Evolutionary conservation across 495 filamentous ascomycete species (phyloP), one percentile per base, ranked within the genome.

Genomic region (Aspergillus panamensis): DNA sequence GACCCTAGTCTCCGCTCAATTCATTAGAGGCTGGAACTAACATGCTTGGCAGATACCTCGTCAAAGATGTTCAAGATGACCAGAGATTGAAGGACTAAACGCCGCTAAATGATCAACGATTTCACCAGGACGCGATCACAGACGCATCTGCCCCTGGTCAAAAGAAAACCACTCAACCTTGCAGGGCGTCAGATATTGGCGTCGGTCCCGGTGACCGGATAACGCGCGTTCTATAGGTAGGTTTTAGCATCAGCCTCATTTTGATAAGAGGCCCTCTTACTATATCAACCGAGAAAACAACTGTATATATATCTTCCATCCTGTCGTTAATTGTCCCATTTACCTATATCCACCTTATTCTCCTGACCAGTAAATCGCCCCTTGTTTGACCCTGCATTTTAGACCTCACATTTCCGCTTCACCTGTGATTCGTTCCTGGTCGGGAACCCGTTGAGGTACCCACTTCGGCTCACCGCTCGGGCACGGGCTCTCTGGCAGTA

Each of bases 41-140:
- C 43, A 57, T 20, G 12, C 9, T 33, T 31, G 47, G 16, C 48
- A 94, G 90, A 62, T 94, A 91, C 71, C 76, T 94, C 48, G 76
- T 91, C 56, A 89, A 82, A 63, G 90, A 94, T 66, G 80, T 87
- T 12, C 84, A 88, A 66, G 86, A 93, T 58, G 88, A 92, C 60
- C 69, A 79, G 52, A 70, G 80, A 60, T 63, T 77, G 39, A 82
- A 82, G 51, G 77, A 76, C 45, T 82, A 63, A 74, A 29, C 30
- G 43, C 37, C 45, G 32, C 3, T 30, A 51, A 31, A 6, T 16
- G 48, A 31, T 35, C 21, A 16, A 39, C 32, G 25, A 21, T 14
- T 31, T 16, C 14, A n/a, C 35, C 14, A 13, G 21, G 9, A 40
- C 14, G 29, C 42, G n/a, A 44, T 45, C 9, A 45, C 17, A 21